A percentile compares a stretch with the other conserved stretches of the same genome.
These are phyloP conservation scores for Monosporozyma yasuniensis DNA, from an alignment of 805 yeast genomes.

Conservation along the genomic window DNA sequence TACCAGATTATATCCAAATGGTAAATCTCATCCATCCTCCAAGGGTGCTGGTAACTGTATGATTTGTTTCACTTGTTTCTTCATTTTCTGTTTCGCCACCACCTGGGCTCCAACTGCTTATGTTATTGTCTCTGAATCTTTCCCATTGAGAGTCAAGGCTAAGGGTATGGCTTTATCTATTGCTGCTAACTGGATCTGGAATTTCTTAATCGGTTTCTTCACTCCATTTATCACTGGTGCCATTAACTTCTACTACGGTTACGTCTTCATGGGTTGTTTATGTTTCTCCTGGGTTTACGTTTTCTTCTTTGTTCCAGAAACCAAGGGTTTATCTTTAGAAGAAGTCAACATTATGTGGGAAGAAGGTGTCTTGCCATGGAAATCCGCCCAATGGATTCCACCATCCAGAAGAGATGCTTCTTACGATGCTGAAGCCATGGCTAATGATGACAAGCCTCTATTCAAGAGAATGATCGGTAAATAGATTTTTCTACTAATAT, in stretches of 20 bases:
- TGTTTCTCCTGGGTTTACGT: conserved; percentile 50
- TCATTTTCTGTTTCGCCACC: conserved; percentile 62
- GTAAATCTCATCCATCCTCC: conserved; percentile 35
- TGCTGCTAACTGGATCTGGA: conserved; percentile 57
- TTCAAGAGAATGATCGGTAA: conserved; percentile 10
- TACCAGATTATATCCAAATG: conserved; percentile 32
- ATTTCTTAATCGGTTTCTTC: conserved; percentile 54
- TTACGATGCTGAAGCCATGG: conserved; percentile 13
- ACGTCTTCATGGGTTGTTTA: conserved; percentile 47
- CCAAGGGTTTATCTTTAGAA: conserved; percentile 71
- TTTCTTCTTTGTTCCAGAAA: conserved; percentile 61
- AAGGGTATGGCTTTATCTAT: conserved; percentile 44
- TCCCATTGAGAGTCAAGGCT: conserved; percentile 64
- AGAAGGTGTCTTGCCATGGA: conserved; percentile 32
- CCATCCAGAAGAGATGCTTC: conserved; percentile 33
- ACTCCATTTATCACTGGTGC: conserved; percentile 57
- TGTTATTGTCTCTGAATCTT: conserved; percentile 58
- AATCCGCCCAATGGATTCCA: conserved; percentile 41
- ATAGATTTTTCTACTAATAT: neutral
- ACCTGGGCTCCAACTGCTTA: conserved; percentile 68
- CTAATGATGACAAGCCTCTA: conserved; percentile 13
- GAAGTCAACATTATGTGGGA: conserved; percentile 60
- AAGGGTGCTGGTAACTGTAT: conserved; percentile 57
- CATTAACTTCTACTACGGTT: conserved; percentile 61
- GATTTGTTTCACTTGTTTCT: conserved; percentile 63